These are phyloP conservation scores for Neurospora terricola DNA, from an alignment of 495 filamentous ascomycete species.

Conservation along the genomic window DNA sequence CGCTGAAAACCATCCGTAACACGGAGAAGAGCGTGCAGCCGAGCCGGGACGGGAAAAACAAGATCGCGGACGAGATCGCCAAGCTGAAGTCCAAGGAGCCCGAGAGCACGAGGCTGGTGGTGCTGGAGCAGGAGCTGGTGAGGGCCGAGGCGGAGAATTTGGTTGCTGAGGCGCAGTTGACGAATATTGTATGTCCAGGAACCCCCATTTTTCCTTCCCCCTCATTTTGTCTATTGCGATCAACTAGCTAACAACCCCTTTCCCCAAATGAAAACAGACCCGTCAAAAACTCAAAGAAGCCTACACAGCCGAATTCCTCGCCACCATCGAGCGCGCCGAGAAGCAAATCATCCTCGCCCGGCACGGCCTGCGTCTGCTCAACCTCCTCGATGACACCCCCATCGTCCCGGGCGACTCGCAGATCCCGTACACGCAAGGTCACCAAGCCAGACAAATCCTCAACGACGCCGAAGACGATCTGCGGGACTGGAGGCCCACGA, in stretches of 20 bases:
- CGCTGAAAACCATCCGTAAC: slow-evolving; percentile 85
- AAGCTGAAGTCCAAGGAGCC: slow-evolving; percentile 86
- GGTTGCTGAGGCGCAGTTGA: slow-evolving; percentile 93
- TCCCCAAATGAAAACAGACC: slow-evolving; percentile 42
- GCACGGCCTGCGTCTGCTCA: slow-evolving; percentile 75
- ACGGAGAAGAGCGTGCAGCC: slow-evolving; percentile 92
- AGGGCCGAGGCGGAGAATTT: slow-evolving; percentile 89
- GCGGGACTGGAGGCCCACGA: slow-evolving; percentile 50
- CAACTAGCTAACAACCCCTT: background rate
- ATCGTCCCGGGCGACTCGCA: slow-evolving; percentile 77
- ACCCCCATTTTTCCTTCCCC: background rate
- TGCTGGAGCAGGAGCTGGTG: slow-evolving; percentile 90
- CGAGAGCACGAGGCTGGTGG: slow-evolving; percentile 59
- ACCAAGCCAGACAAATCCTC: slow-evolving; percentile 68
- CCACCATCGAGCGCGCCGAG: slow-evolving; percentile 87
- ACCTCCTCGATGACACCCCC: slow-evolving; percentile 83
- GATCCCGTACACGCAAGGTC: slow-evolving; percentile 50
- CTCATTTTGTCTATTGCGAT: no score
- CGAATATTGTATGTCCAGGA: slow-evolving; percentile 60
- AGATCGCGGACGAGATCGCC: slow-evolving; percentile 82
- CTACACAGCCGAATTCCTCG: slow-evolving; percentile 75
- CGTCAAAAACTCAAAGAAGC: slow-evolving; percentile 90
- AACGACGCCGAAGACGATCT: slow-evolving; percentile 89
- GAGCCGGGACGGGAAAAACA: slow-evolving; percentile 69
- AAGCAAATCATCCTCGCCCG: slow-evolving; percentile 90